Conservation (phyloP, 352 stramenopile species). For the Pythium sukuiense region DNA sequence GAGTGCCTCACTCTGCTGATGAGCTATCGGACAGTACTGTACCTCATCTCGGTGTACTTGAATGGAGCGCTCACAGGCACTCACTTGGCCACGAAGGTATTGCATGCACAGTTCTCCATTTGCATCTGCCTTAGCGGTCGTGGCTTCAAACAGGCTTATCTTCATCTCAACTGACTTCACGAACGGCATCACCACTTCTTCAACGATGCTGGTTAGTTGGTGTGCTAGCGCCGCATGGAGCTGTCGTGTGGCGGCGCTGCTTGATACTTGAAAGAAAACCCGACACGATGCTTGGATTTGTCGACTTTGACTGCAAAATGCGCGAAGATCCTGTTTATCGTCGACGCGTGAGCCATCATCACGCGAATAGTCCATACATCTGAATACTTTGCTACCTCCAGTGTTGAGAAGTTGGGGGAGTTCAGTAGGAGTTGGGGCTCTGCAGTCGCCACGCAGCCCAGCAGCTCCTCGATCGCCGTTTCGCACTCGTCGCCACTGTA, state of each 20-base stretch:
- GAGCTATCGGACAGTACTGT: background rate
- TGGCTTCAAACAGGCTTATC: background rate
- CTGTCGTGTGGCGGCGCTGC: background rate
- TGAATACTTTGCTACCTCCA: background rate
- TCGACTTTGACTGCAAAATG: constrained; percentile 5
- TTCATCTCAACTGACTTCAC: background rate
- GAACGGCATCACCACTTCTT: constrained; percentile 1
- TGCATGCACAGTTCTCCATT: background rate
- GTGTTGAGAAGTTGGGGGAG: background rate
- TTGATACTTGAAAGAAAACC: background rate
- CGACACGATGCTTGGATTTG: background rate
- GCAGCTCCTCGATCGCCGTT: background rate
- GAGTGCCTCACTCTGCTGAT: background rate
- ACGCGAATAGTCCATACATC: no score
- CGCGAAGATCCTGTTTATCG: constrained; percentile 10
- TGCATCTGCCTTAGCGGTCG: background rate
- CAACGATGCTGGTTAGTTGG: background rate
- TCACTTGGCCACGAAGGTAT: background rate
- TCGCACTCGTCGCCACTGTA: background rate
- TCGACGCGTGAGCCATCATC: background rate
- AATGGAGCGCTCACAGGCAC: background rate
- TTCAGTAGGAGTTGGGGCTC: background rate
- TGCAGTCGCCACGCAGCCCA: constrained; percentile 1
- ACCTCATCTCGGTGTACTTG: background rate
- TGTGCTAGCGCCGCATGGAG: background rate